Base-by-base conservation (phyloP, 106 monocot genomes). In the Apostasia ramifera region DNA sequence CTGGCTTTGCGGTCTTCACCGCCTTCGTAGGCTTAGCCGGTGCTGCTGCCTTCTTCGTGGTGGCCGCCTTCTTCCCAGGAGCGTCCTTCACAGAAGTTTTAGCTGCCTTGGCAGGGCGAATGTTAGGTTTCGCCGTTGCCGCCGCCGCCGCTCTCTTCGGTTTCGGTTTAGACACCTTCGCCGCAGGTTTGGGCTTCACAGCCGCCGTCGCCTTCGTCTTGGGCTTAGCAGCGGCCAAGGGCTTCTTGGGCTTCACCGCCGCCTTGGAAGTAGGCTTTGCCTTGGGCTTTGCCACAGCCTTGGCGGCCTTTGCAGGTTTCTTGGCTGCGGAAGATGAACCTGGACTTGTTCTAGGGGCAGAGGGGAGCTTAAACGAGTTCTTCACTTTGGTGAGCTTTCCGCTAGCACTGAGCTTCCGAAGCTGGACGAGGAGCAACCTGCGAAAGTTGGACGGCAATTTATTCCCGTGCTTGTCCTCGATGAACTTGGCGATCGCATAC, bases 341-440 rank as follows among this genome's bases (percentile, higher is more conserved):
- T 26, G 26, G 26, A 26, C 26, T 26, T 26, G 26, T 26, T 26
- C 26, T 26, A 26, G 26, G 26, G 2, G 55, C 61, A 3, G 60
- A 8, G 26, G 90, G 46, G 8, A 94, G 76, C 74, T 94, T 94
- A 79, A 68, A 94, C 3, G 94, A 94, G 59, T 75, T 70, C 81
- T 94, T 94, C 0, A 94, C 67, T 72, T 90, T 90, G 66, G 71
- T 76, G 37, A 94, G 87, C 82, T 90, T 94, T 5, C 79, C 90
- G 53, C 72, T 57, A 15, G 87, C 84, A 12, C 78, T 53, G 9
- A 85, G 66, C 74, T 83, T 94, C 76, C 73, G 85, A 8, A 94
- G 73, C 60, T 90, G 82, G 44, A 56, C 10, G 44, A 77, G 68
- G 15, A 94, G 72, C n/a, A 83, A 68, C 85, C 87, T 90, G 53